Evolutionary conservation across 2,329 filamentous ascomycete genomes (phyloP), one percentile per base, ranked within the genome.

Genomic region (Elsinoe perseae): DNA sequence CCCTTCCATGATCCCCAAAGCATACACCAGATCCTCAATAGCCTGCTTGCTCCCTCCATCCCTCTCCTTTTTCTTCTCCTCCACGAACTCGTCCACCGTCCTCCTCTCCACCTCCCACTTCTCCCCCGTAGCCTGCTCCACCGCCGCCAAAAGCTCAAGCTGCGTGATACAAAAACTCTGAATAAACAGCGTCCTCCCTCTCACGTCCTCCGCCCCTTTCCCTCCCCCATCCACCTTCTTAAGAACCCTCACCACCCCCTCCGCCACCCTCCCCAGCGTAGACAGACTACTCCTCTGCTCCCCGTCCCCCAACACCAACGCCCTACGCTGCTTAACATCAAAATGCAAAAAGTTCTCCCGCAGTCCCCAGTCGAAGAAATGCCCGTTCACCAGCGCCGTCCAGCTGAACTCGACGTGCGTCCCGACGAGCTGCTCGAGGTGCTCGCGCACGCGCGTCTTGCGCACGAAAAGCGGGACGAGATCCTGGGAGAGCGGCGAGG

Each of bases 321-420:
- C 79, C 0, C 72, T 79, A 59, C 77, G 77, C 28, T 70, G 69
- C 8, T 70, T 60, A 40, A 77, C 64, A 58, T 81, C 72, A 58
- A 83, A 74, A 34, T 79, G 80, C 1, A 82, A 64, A 58, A 80
- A 76, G 1, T 76, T 75, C 12, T 67, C 65, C 16, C 67, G 68
- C 36, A 84, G 69, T 12, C 75, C 75, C 79, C 77, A 81, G 63
- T 86, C 83, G 64, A 86, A 83, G 66, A 86, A 81, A 1, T 78
- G 69, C 0, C 82, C 80, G 7, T 72, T 78, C 2, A 81, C 75
- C 12, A 86, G 65, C 1, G 73, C 78, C 1, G 80, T 84, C 82
- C 83, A 86, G 27, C 72, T 76, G 60, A 86, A 77, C 0, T 62
- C 66, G 0, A 50, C 70, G 66, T 38, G 71, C 66, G 62, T 70